Base-by-base conservation (phyloP, 1,139 yeast species). In the Diutina mesorugosa region DNA sequence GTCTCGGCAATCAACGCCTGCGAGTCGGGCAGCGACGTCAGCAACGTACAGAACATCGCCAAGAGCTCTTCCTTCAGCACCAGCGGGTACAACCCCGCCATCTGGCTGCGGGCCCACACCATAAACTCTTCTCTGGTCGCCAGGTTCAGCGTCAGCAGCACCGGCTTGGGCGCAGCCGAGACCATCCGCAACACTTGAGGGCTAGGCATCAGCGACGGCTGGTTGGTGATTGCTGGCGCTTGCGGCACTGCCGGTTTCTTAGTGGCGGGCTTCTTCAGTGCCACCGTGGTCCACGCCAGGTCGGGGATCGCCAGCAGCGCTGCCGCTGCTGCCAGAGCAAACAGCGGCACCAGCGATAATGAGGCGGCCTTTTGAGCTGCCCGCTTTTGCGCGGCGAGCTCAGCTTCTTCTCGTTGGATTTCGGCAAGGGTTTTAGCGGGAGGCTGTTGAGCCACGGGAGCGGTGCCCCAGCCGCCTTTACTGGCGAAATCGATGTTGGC, bases 1-100 rank as follows among this genome's bases (percentile, higher is more conserved):
- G 97, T 89, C 67, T 93, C 99, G 3, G 96, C 85, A 66, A 93
- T 90, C 66, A 93, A 88, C 67, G 86, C 96, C 55, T 79, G 76
- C 1, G 96, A 83, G 63, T 90, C 97, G 6, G 76, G 64, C 54
- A 83, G 81, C 48, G 66, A 68, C 18, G 81, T 72, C 47, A 98
- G 97, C 61, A 93, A 78, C 57, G 91, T 84, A 58, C 90, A 74
- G 64, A 93, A 79, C 69, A 93, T 85, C 59, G 88, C 85, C 58
- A 93, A 74, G 57, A 93, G 83, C 66, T 88, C 97, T 61, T 84
- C 86, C 56, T 77, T 77, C 32, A 87, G 80, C 51, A 90, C 93
- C 26, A 90, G 85, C 6, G 85, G 80, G 65, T 88, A 86, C 65
- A 93, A 74, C 60, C 80, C 85, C 59, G 79, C 78, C 77, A 93